Evolutionary conservation across 345 rosid genomes (phyloP).

Genomic region (Brassica cretica): DNA sequence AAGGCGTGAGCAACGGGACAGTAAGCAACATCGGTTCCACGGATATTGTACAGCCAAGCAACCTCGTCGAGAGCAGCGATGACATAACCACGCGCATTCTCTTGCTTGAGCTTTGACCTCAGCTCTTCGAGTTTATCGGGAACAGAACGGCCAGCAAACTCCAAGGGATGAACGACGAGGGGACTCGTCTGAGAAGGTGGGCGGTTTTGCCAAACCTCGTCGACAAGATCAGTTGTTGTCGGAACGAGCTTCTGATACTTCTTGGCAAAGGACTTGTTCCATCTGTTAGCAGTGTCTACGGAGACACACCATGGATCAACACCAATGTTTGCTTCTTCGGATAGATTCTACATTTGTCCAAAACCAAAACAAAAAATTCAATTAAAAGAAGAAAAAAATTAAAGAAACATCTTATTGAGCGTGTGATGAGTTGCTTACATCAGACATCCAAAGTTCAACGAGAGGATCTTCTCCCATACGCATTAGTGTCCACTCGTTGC

Average conservation of each 20-base stretch:
- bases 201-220: conserved; percentile 75
- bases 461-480: conserved; percentile 90
- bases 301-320: conserved; percentile 90
- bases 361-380: not conserved
- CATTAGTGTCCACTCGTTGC: conserved; percentile 83
- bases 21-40: conserved; percentile 87
- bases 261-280: conserved; percentile 62
- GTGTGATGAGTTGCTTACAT: conserved; percentile 48
- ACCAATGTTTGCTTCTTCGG: conserved; percentile 66
- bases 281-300: conserved; percentile 75
- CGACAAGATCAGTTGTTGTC: conserved; percentile 75
- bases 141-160: conserved; percentile 69
- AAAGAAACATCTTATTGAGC: not conserved
- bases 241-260: conserved; percentile 71
- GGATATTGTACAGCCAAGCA: conserved; percentile 95
- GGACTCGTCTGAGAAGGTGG: conserved; percentile 67
- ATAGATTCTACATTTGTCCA: conserved; percentile 56
- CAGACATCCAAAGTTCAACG: conserved; percentile 78
- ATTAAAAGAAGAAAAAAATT: not conserved
- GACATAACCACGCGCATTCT: conserved; percentile 62
- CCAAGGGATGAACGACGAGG: conserved; percentile 63
- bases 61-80: conserved; percentile 94
- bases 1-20: conserved; percentile 95
- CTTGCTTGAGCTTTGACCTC: conserved; percentile 60
- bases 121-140: conserved; percentile 60